Evolutionary conservation across 129 eudicot genomes (phyloP).

Genomic region (Helichrysum umbraculigerum): DNA sequence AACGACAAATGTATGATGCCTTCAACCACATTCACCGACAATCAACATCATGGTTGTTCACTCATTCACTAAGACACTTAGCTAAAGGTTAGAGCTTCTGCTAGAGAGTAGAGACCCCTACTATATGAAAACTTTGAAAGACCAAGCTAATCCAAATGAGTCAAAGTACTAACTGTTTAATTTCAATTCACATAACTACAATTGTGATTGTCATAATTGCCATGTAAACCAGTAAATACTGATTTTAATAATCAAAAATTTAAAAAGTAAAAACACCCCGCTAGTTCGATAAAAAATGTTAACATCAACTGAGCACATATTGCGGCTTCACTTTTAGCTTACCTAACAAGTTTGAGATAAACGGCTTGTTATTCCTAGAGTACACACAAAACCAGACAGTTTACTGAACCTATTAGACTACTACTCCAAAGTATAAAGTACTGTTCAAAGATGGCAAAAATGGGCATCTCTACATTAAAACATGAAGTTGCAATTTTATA

Average conservation of each 20-base stretch:
- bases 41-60: neutral
- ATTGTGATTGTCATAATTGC: neutral
- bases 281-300: neutral
- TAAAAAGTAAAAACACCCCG: neutral
- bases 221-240: neutral
- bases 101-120: neutral
- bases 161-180: neutral
- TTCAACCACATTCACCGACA: neutral
- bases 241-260: too few species aligned
- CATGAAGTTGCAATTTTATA: neutral
- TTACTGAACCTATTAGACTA: too few species aligned
- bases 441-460: neutral
- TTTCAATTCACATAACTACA: neutral
- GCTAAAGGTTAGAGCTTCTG: neutral
- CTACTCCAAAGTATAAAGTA: neutral
- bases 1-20: neutral
- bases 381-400: neutral
- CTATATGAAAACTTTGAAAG: neutral
- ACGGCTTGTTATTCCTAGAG: neutral
- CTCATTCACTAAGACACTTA: neutral
- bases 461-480: neutral
- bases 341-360: neutral
- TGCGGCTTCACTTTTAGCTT: neutral
- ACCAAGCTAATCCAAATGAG: neutral
- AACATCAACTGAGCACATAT: neutral